Evolutionary conservation across 768 basidiomycete species (phyloP).

Genomic region (Mycena alexandri): DNA sequence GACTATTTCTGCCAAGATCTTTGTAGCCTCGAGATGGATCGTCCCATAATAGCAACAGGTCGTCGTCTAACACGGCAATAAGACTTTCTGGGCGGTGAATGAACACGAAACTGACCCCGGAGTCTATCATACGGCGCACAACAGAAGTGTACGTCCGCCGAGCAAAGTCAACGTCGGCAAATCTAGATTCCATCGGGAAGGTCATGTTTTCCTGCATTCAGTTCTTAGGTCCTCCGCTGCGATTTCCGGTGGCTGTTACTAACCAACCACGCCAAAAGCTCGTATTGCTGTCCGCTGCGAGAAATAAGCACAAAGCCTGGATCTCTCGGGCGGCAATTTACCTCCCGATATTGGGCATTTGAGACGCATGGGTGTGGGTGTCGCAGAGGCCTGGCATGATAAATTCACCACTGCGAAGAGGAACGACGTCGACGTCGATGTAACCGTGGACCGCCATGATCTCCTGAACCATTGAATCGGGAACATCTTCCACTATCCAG

Average conservation of each 20-base stretch:
- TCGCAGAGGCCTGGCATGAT: slow-evolving; percentile 92
- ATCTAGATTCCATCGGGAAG: slow-evolving; percentile 89
- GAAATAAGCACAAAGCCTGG: slow-evolving; percentile 10
- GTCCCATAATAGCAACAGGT: slow-evolving; percentile 94
- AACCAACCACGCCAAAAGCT: slow-evolving; percentile 89
- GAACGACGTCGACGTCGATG: slow-evolving; percentile 55
- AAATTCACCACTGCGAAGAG: slow-evolving; percentile 70
- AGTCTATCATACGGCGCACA: slow-evolving; percentile 77
- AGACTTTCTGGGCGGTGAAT: slow-evolving; percentile 19
- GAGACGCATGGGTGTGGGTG: slow-evolving; percentile 91
- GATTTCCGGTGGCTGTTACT: neutral
- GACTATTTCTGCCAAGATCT: slow-evolving; percentile 82
- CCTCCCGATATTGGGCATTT: slow-evolving; percentile 81
- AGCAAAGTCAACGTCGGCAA: slow-evolving; percentile 79
- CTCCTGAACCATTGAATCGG: slow-evolving; percentile 59
- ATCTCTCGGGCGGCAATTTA: slow-evolving; percentile 43
- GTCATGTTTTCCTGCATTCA: slow-evolving; percentile 66
- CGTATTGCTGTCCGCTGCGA: slow-evolving; percentile 82
- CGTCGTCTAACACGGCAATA: slow-evolving; percentile 72
- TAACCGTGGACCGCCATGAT: slow-evolving; percentile 66
- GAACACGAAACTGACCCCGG: slow-evolving; percentile 69
- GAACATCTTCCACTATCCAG: slow-evolving; percentile 78
- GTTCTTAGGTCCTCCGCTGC: neutral
- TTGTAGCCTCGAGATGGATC: slow-evolving; percentile 84
- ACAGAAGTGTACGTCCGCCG: slow-evolving; percentile 74